Evolutionary conservation across 306 rosid species (phyloP).

Genomic region (Pyrus pyrifolia): DNA sequence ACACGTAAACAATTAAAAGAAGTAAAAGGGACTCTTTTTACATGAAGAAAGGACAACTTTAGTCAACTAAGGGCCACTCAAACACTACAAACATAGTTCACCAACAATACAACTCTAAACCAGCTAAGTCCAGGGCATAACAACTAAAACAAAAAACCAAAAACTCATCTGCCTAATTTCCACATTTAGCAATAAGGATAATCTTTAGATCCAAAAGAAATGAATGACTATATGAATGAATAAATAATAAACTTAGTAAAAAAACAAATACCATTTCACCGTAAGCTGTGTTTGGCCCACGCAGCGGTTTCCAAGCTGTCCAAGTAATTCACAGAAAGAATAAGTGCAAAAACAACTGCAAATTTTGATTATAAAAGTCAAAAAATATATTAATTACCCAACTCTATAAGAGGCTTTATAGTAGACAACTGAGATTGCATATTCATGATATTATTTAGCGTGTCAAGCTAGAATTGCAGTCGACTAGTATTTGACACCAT

Average conservation of each 20-base stretch:
- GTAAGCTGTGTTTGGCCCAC: slow-evolving; percentile 1
- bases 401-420: background rate
- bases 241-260: background rate
- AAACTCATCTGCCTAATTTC: background rate
- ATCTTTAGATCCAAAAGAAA: background rate
- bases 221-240: background rate
- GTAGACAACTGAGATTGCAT: background rate
- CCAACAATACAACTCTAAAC: background rate
- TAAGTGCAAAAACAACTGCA: background rate
- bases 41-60: background rate
- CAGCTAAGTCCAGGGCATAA: background rate
- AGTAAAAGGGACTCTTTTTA: background rate
- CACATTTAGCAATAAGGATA: background rate
- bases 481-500: background rate
- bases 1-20: slow-evolving; percentile 6
- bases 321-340: background rate
- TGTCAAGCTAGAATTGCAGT: background rate
- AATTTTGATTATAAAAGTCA: background rate
- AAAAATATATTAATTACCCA: background rate
- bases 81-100: background rate
- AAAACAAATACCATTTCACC: slow-evolving; percentile 25
- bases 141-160: background rate
- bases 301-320: slow-evolving; percentile 17
- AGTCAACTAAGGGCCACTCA: background rate
- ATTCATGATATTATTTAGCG: background rate